Evolutionary conservation across 1,284 basidiomycete species (phyloP), one percentile per base, ranked within the genome.

Genomic region (Agroathelia rolfsii): DNA sequence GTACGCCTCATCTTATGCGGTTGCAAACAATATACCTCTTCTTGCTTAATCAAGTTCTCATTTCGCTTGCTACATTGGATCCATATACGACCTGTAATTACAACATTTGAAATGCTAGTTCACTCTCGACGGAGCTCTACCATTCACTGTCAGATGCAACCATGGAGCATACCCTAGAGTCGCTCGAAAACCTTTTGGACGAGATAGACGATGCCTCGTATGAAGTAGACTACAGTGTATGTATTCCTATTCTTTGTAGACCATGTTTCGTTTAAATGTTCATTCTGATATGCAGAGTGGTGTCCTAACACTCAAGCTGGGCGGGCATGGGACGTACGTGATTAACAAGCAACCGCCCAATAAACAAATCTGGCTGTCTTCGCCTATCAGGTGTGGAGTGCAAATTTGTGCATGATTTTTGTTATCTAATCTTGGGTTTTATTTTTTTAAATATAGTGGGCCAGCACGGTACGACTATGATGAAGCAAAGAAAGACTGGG

Each of bases 321-420:
- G 85, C 21, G 64, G 72, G 6, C 66, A 83, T 41, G 93, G 93
- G 12, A 97, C 88, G n/a, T 98, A 96, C 61, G 94, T 97, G 24
- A 86, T 98, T 62, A 98, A 98, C 64, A 98, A 98, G 66, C 94
- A 98, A 58, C 94, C 94, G 6, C 94, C 95, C 4, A 97, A 97
- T 54, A 90, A 92, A 58, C 95, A 98, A 56, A 97, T 98, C 51
- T 98, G 94, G 94, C 67, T 98, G 20, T 93, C 88, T 8, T 94
- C 89, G 21, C 94, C 94, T 0, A 52, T 79, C 41, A 87, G 79
- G 82, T 80, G 38, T 21, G n/a, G n/a, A n/a, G 61, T 46, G n/a
- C n/a, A n/a, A n/a, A n/a, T n/a, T n/a, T n/a, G n/a, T n/a, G n/a
- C n/a, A n/a, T n/a, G n/a, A n/a, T n/a, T n/a, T n/a, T n/a, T n/a